Evolutionary conservation across 2,329 filamentous ascomycete genomes (phyloP).

Genomic region (Pleoardoris graminearum): DNA sequence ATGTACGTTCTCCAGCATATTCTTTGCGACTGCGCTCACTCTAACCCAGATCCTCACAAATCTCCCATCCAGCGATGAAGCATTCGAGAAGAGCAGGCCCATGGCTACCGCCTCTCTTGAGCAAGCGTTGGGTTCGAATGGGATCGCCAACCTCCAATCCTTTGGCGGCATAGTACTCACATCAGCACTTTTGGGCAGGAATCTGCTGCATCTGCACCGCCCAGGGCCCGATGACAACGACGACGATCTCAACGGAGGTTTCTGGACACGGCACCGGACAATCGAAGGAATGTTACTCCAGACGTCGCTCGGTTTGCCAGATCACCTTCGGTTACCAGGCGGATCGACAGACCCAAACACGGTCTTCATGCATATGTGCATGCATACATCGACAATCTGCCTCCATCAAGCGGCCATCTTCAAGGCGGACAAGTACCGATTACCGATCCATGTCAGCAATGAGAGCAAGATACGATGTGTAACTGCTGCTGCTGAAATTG

Average conservation of each 20-base stretch:
- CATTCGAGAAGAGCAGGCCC: conserved; percentile 77
- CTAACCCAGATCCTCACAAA: conserved; percentile 70
- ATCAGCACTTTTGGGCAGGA: conserved; percentile 88
- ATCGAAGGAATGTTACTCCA: conserved; percentile 91
- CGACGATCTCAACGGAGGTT: conserved; percentile 85
- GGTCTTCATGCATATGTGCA: conserved; percentile 94
- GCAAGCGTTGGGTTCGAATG: conserved; percentile 70
- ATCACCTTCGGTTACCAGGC: conserved; percentile 74
- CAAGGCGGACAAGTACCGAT: conserved; percentile 87
- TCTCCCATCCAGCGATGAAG: conserved; percentile 80
- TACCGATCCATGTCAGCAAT: conserved; percentile 75
- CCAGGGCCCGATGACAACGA: conserved; percentile 80
- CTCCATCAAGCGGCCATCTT: conserved; percentile 98
- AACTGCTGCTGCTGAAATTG: conserved; percentile 89
- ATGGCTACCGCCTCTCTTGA: conserved; percentile 71
- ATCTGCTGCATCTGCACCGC: conserved; percentile 87
- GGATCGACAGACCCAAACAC: conserved; percentile 80
- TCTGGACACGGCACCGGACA: conserved; percentile 89
- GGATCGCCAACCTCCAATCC: conserved; percentile 73
- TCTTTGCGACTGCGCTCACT: conserved; percentile 14
- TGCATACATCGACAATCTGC: conserved; percentile 95
- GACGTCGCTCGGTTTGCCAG: conserved; percentile 80
- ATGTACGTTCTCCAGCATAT: conserved; percentile 55
- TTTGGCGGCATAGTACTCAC: conserved; percentile 82
- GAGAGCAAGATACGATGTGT: conserved; percentile 95